A percentile compares a stretch with the other conserved stretches of the same genome.
Evolutionary conservation across 768 basidiomycete genomes (phyloP).

Genomic region (Pleurotus sapidus): DNA sequence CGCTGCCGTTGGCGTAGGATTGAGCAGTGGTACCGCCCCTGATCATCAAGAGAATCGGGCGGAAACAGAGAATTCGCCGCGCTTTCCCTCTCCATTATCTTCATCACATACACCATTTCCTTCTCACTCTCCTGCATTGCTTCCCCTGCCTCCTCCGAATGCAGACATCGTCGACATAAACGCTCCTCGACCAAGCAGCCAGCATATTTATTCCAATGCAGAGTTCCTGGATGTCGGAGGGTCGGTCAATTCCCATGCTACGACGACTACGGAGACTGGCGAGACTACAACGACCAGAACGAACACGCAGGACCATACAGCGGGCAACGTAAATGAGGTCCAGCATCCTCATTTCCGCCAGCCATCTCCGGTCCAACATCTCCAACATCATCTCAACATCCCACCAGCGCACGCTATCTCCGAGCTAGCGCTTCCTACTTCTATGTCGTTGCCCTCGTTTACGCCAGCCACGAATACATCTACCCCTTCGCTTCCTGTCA

Average conservation of each 20-base stretch:
- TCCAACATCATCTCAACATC: constrained; percentile 23
- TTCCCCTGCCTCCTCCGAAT: not conserved
- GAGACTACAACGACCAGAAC: not conserved
- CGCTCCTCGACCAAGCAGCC: not conserved
- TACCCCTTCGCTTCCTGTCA: constrained; percentile 8
- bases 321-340: not conserved
- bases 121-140: not conserved
- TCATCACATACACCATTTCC: not conserved
- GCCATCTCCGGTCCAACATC: not conserved
- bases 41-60: not conserved
- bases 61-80: too few relatives aligned
- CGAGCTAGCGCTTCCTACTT: constrained; percentile 26
- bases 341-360: constrained; percentile 15
- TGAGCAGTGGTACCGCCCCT: constrained; percentile 1
- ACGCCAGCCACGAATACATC: not conserved
- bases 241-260: not conserved
- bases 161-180: not conserved
- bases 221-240: not conserved
- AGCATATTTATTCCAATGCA: constrained; percentile 3
- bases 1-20: not conserved
- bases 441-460: not conserved
- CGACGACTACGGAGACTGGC: constrained; percentile 8
- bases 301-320: not conserved
- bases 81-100: too few relatives aligned
- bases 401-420: constrained; percentile 54